Evolutionary conservation across 148 eudicot genomes (phyloP), one percentile per base, ranked within the genome.

Genomic region (Diospyros kaki): DNA sequence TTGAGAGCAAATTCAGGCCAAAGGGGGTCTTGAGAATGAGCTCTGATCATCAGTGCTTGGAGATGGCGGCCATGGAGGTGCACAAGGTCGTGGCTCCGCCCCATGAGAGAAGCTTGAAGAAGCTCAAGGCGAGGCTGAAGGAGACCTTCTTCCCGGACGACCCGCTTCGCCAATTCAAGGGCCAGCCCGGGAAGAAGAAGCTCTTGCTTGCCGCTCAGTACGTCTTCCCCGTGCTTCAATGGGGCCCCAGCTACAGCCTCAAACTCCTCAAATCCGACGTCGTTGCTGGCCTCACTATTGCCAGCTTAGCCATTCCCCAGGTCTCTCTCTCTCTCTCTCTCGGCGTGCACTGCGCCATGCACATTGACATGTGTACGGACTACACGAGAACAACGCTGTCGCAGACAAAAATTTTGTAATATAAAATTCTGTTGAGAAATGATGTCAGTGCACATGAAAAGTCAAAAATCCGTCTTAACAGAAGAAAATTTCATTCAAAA

Each of bases 241-340:
- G 90, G 90, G 86, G 84, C 17, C 86, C 90, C 42, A 76, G 70
- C n/a, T 89, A 89, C 55, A 80, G 28, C 17, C 77, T 87, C 70
- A 44, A 75, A 3, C 76, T 83, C 51, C 73, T 89, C 66, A 85
- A 85, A 79, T 85, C 90, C 12, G 93, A 89, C 67, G 28, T 89
- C 45, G 80, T 89, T 48, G 72, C 93, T 60, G 93, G 93, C 50
- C 90, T 89, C 81, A 89, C 93, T 72, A 89, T 89, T 83, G 90
- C 93, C 48, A 87, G 90, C 81, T 78, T 89, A 15, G 90, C 93
- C 79, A 89, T 89, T 74, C 93, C 93, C 65, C 93, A 88, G 90
- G 90, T 85, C 64, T 40, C 39, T 65, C 50, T 17, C 71, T 64
- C 40, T 28, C 28, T 28, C 28, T 28, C 28, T 28, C 28, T 28